A percentile compares a stretch with the other conserved stretches of the same genome.
These are phyloP conservation scores for Chernovozyma aurita DNA, from an alignment of 1,139 yeast genomes.

Conservation along the genomic window DNA sequence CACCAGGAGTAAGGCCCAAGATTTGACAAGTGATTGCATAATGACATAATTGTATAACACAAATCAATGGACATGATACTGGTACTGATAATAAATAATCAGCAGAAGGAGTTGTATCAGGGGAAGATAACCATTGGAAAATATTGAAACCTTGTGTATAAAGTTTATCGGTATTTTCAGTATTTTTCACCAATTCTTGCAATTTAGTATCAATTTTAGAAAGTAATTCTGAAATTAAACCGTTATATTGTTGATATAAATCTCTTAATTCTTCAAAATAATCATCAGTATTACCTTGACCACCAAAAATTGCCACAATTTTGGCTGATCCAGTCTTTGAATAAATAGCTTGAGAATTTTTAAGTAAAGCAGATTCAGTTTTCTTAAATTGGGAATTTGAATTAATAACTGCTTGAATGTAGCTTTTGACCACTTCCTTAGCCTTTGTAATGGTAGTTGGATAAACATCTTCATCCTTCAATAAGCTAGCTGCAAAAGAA, in stretches of 20 bases:
- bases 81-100: slow-evolving; percentile 90
- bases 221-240: slow-evolving; percentile 69
- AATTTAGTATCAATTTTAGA: slow-evolving; percentile 65
- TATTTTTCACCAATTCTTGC: slow-evolving; percentile 62
- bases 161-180: slow-evolving; percentile 78
- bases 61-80: slow-evolving; percentile 91
- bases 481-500: slow-evolving; percentile 66
- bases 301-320: slow-evolving; percentile 88
- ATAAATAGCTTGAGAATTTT: slow-evolving; percentile 36
- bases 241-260: slow-evolving; percentile 69
- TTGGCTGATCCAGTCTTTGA: slow-evolving; percentile 36
- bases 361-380: slow-evolving; percentile 47
- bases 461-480: slow-evolving; percentile 48
- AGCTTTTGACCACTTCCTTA: slow-evolving; percentile 69
- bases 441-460: slow-evolving; percentile 71
- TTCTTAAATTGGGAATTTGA: slow-evolving; percentile 24
- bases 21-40: slow-evolving; percentile 83
- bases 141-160: slow-evolving; percentile 93
- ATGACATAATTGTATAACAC: slow-evolving; percentile 92
- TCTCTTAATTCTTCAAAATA: slow-evolving; percentile 95
- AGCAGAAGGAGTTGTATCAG: slow-evolving; percentile 83
- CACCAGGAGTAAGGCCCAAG: slow-evolving; percentile 87
- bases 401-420: slow-evolving; percentile 61
- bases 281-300: slow-evolving; percentile 98
- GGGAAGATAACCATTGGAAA: slow-evolving; percentile 77